These are phyloP conservation scores for Wallacemonas sp. DNA, from an alignment of 208 protist genomes.

Conservation along the genomic window DNA sequence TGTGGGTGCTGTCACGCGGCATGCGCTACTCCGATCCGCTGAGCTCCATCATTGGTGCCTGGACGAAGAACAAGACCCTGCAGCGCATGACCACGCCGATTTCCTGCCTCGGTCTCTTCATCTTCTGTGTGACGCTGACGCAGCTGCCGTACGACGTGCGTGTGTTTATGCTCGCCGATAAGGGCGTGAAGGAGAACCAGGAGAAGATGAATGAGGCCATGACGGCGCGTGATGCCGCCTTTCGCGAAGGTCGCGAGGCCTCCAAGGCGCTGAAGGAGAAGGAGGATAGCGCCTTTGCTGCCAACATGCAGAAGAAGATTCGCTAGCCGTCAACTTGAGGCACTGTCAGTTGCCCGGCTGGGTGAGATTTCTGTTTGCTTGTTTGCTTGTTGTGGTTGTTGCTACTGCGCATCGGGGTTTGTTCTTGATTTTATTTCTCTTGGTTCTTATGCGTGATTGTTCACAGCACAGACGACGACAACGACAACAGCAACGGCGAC, in stretches of 20 bases:
- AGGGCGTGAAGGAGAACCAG: conserved; percentile 29
- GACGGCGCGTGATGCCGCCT: conserved; percentile 28
- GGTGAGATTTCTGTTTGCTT: not conserved
- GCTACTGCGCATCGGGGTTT: too few relatives aligned
- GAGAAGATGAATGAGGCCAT: conserved; percentile 44
- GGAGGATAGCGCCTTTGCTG: conserved; percentile 21
- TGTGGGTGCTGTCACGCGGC: conserved; percentile 66
- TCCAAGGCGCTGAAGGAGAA: conserved; percentile 26
- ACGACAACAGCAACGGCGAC: too few relatives aligned
- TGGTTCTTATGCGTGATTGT: too few relatives aligned
- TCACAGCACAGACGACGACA: too few relatives aligned
- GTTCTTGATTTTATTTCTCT: too few relatives aligned
- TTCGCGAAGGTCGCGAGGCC: conserved; percentile 37
- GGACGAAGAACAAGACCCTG: conserved; percentile 38
- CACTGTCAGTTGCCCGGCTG: too few relatives aligned
- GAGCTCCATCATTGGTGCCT: conserved; percentile 59
- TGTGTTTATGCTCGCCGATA: conserved; percentile 28
- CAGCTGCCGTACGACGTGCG: conserved; percentile 62
- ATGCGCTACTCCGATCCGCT: conserved; percentile 68
- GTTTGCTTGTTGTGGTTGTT: too few relatives aligned
- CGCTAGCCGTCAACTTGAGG: not conserved
- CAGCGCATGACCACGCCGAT: conserved; percentile 67
- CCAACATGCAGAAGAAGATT: conserved; percentile 10
- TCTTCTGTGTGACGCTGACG: conserved; percentile 37
- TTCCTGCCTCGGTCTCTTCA: conserved; percentile 52